phyloP scores from a whole-genome alignment of 2,329 filamentous ascomycete species.

The Aspergillus uvarum region DNA sequence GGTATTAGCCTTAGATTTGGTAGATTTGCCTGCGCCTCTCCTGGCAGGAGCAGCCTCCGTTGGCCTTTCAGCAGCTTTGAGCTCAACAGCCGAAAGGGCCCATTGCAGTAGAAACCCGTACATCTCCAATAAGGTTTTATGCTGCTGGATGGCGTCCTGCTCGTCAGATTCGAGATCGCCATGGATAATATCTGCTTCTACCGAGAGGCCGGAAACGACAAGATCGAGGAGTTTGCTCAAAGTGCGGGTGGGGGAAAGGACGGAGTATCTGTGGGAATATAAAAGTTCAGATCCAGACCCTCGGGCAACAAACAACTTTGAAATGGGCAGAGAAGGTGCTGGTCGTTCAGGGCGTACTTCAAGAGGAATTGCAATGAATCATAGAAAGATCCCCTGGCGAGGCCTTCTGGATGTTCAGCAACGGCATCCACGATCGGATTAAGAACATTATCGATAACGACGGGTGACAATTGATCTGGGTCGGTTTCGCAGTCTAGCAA shows the following conservation, averaged over 20 bases:
- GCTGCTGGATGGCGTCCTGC: conserved; percentile 78
- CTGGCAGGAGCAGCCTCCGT: conserved; percentile 68
- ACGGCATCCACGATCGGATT: conserved; percentile 92
- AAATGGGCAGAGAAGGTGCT: conserved; percentile 27
- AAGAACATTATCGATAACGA: conserved; percentile 77
- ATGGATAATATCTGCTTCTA: conserved; percentile 81
- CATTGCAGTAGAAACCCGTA: conserved; percentile 94
- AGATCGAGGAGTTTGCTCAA: conserved; percentile 93
- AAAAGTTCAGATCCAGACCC: conserved; percentile 63
- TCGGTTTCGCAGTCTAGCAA: conserved; percentile 92
- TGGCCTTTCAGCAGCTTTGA: conserved; percentile 87
- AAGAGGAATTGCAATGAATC: conserved; percentile 93
- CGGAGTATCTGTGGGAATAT: conserved; percentile 70
- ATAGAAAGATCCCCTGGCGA: conserved; percentile 74
- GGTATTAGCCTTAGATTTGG: conserved; percentile 65
- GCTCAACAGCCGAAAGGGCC: conserved; percentile 91
- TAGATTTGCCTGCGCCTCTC: conserved; percentile 70
- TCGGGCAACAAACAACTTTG: conserved; percentile 30
- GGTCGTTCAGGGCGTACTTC: conserved; percentile 75
- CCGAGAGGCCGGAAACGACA: conserved; percentile 78
- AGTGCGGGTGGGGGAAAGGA: conserved; percentile 73
- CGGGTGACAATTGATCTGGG: conserved; percentile 75
- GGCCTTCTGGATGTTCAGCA: conserved; percentile 85
- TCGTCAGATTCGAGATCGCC: conserved; percentile 89
- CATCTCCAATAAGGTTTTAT: conserved; percentile 89